Base-by-base conservation (phyloP, 2,329 filamentous ascomycete species). In the Fusarium nisikadoi region DNA sequence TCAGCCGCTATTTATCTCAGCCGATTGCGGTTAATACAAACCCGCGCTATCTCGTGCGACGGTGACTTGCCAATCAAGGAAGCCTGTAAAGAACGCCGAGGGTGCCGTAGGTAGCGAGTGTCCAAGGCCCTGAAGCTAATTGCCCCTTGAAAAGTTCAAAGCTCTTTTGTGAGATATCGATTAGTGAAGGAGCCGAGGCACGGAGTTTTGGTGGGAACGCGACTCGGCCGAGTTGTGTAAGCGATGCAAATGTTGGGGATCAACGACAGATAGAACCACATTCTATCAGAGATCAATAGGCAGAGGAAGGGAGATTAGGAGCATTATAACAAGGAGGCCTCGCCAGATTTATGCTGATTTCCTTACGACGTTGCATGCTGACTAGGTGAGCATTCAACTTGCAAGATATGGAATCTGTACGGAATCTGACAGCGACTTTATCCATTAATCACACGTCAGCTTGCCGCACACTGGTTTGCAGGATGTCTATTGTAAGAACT, bases 181-280 rank as follows among this genome's bases (percentile, higher is more conserved):
- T 45, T 64, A 50, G 50, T n/a, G 25, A 49, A 65, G 47, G 71
- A 65, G 53, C 75, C 75, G 72, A 73, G 75, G 75, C 56, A 69
- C 72, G 29, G 54, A 50, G 39, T 46, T 69, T 66, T 58, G 55
- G 59, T 71, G 74, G 73, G 42, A 64, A 50, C 54, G 43, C 58
- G 62, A 50, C 49, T 53, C 53, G 46, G 60, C 50, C 43, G 60
- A 52, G 42, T 42, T 55, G 38, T 66, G 49, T 58, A 38, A 58
- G 27, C 23, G 33, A 54, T 7, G 10, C 41, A 56, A 65, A 27
- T 58, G 66, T 74, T 73, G 52, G 39, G 63, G 41, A 19, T 59
- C 45, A 31, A 33, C 17, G n/a, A 43, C 12, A 29, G 39, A 46
- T 20, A 27, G 12, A 8, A n/a, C 12, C 12, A 43, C 23, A 9